These are phyloP conservation scores for Ophiostoma australiae DNA, from an alignment of 2,329 filamentous ascomycete species.

Conservation along the genomic window DNA sequence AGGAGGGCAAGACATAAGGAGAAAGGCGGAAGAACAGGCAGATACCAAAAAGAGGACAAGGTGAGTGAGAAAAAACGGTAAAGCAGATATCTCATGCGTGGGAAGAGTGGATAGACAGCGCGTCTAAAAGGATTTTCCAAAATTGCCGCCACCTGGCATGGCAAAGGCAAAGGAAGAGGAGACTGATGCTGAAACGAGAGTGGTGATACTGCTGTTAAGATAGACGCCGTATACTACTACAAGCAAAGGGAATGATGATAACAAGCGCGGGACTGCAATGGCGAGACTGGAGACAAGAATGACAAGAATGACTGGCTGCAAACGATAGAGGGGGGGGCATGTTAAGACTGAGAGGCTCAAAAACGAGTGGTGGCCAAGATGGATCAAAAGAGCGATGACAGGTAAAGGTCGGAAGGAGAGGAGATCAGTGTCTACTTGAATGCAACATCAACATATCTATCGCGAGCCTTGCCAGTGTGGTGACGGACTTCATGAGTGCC, in stretches of 20 bases:
- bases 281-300: neutral
- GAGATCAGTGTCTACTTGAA: neutral
- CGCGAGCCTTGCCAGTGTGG: neutral
- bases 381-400: neutral
- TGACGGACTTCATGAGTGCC: neutral
- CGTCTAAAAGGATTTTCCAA: neutral
- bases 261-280: conserved; percentile 5
- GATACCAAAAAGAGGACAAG: neutral
- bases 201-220: neutral
- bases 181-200: neutral
- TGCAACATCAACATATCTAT: neutral
- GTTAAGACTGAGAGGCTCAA: neutral
- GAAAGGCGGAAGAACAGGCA: neutral
- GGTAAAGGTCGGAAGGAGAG: neutral
- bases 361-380: neutral
- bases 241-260: neutral
- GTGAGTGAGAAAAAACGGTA: neutral
- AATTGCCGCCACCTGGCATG: neutral
- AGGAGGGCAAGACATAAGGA: neutral
- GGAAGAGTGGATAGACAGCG: neutral
- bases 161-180: neutral
- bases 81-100: neutral
- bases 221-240: neutral
- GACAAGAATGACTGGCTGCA: neutral
- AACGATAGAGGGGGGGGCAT: neutral